These are phyloP conservation scores for Dendrobium officinale DNA, from an alignment of 106 monocot genomes.

Conservation along the genomic window DNA sequence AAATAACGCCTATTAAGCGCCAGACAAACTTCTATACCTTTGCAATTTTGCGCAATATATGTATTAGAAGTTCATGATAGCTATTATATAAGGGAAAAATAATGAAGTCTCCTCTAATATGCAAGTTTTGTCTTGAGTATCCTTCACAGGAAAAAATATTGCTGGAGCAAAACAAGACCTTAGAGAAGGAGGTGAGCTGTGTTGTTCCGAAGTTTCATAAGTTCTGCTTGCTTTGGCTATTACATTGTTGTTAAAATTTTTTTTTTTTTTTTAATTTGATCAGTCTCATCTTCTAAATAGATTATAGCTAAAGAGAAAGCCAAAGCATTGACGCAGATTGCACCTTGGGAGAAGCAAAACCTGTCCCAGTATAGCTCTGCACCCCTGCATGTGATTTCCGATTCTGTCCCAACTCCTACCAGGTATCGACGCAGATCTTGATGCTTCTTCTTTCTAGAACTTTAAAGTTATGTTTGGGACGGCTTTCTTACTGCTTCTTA, in stretches of 20 bases:
- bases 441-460: not conserved
- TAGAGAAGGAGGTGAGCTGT: slow-evolving; percentile 37
- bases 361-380: slow-evolving; percentile 24
- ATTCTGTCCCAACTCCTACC: slow-evolving; percentile 19
- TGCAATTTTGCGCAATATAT: not conserved
- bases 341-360: slow-evolving; percentile 16
- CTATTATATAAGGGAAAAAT: too few species aligned
- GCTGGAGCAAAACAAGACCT: slow-evolving; percentile 36
- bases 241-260: not conserved
- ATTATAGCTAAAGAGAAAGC: slow-evolving; percentile 28
- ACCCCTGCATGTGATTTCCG: slow-evolving; percentile 15
- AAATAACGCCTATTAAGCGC: too few species aligned
- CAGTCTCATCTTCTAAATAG: slow-evolving; percentile 8
- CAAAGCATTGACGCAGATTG: slow-evolving; percentile 20
- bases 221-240: not conserved
- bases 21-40: too few species aligned
- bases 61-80: too few species aligned
- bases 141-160: slow-evolving; percentile 38
- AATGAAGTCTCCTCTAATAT: not conserved
- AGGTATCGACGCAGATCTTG: slow-evolving; percentile 10
- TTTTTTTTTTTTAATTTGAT: not conserved
- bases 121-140: not conserved
- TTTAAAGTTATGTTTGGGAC: not conserved
- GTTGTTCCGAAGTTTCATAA: not conserved
- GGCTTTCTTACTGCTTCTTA: too few species aligned